phyloP scores from a whole-genome alignment of 2,329 filamentous ascomycete species.

The Elsinoe ampelina region DNA sequence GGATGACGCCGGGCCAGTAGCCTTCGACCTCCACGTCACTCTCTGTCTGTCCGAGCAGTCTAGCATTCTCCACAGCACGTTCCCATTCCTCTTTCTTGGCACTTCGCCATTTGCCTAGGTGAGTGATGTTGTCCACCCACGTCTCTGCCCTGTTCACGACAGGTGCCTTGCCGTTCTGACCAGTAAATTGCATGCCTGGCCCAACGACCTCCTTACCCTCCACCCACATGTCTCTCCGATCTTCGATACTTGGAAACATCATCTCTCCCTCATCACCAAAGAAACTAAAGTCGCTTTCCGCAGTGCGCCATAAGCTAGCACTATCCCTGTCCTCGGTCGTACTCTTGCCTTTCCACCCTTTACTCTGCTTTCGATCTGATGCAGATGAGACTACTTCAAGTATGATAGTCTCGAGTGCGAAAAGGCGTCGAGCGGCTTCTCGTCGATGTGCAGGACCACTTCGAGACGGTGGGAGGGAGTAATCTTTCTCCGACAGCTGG shows the following conservation, averaged over 20 bases:
- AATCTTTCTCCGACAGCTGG: conserved; percentile 46
- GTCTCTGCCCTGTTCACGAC: conserved; percentile 7
- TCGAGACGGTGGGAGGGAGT: conserved; percentile 49
- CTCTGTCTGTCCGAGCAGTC: conserved; percentile 21
- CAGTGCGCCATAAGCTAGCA: conserved; percentile 51
- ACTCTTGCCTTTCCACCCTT: conserved; percentile 36
- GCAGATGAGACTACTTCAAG: conserved; percentile 42
- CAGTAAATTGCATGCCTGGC: conserved; percentile 16
- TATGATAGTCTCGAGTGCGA: conserved; percentile 47
- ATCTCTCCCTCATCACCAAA: conserved; percentile 43
- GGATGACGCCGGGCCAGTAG: conserved; percentile 51
- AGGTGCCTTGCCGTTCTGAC: conserved; percentile 17
- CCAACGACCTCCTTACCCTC: conserved; percentile 38
- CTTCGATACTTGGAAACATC: conserved; percentile 35
- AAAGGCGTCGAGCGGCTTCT: conserved; percentile 42
- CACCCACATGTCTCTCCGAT: conserved; percentile 32
- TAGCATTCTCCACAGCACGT: conserved; percentile 16
- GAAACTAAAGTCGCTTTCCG: conserved; percentile 48
- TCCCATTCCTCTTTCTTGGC: conserved; percentile 44
- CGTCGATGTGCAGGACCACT: conserved; percentile 33
- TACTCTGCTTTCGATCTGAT: conserved; percentile 19
- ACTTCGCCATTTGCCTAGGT: conserved; percentile 46
- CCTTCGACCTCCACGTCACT: conserved; percentile 40
- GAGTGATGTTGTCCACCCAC: conserved; percentile 42
- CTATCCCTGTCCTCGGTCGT: conserved; percentile 47